Evolutionary conservation across 1,139 yeast species (phyloP).

Genomic region (Sugiyamaella castrensis): DNA sequence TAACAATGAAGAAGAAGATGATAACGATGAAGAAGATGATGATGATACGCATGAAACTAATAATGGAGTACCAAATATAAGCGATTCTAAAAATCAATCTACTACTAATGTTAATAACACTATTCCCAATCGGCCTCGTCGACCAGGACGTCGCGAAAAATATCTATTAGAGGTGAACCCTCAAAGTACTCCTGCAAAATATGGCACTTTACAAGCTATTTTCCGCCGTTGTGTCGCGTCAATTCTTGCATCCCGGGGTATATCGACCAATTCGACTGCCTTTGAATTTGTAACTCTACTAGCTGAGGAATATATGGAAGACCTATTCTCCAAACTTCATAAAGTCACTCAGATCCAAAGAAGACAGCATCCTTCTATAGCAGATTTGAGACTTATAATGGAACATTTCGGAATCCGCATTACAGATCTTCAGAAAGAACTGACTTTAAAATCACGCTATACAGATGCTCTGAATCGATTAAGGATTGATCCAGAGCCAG

Average conservation of each 20-base stretch:
- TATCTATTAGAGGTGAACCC: slow-evolving; percentile 6
- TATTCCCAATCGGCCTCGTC: not conserved
- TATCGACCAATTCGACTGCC: slow-evolving; percentile 25
- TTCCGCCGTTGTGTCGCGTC: slow-evolving; percentile 32
- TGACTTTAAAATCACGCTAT: slow-evolving; percentile 25
- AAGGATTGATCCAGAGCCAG: slow-evolving; percentile 31
- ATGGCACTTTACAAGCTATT: slow-evolving; percentile 21
- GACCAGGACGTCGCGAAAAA: slow-evolving; percentile 6
- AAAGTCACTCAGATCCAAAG: slow-evolving; percentile 66
- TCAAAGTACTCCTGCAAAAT: not conserved
- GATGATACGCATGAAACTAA: too few relatives aligned
- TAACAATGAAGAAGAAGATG: too few relatives aligned
- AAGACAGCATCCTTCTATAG: slow-evolving; percentile 55
- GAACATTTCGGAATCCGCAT: slow-evolving; percentile 46
- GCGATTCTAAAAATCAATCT: not conserved
- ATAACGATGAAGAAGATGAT: too few relatives aligned
- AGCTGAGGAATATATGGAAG: slow-evolving; percentile 51
- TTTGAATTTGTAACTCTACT: slow-evolving; percentile 36
- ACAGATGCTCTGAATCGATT: slow-evolving; percentile 30
- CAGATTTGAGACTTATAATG: slow-evolving; percentile 54
- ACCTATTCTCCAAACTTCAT: slow-evolving; percentile 48
- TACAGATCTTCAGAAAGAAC: slow-evolving; percentile 48
- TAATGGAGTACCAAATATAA: too few relatives aligned
- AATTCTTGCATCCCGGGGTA: slow-evolving; percentile 27
- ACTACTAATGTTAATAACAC: not conserved